Conservation (phyloP, 257 asterid species). For the Solanum sitiens region DNA sequence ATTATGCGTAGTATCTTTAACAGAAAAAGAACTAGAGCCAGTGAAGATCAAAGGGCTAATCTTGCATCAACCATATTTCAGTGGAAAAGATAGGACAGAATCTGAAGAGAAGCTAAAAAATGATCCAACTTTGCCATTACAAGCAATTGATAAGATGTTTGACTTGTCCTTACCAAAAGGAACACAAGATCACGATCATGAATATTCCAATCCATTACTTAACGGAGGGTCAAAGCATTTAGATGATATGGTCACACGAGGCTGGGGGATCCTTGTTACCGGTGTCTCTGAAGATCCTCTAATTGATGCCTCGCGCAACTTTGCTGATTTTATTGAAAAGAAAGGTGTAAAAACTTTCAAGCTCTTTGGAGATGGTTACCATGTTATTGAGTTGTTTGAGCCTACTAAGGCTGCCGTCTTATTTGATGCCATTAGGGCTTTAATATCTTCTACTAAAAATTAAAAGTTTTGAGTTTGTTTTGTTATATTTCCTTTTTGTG, state of each 20-base stretch:
- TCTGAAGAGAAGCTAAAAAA: constrained; percentile 11
- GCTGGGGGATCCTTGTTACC: constrained; percentile 7
- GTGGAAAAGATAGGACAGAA: constrained; percentile 9
- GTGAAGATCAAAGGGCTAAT: constrained; percentile 8
- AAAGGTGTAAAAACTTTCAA: constrained; percentile 12
- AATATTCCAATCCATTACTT: constrained; percentile 4
- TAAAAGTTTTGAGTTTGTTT: neutral
- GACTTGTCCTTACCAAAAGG: constrained; percentile 12
- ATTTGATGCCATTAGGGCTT: constrained; percentile 4
- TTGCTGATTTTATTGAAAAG: constrained; percentile 22
- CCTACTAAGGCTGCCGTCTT: constrained; percentile 9
- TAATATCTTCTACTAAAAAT: neutral
- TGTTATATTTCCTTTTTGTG: neutral
- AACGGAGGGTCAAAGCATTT: constrained; percentile 7
- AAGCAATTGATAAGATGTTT: constrained; percentile 11
- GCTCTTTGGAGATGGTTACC: constrained; percentile 27
- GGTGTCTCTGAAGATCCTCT: constrained; percentile 20
- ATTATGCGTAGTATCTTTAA: neutral
- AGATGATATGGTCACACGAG: neutral
- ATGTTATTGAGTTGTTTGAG: constrained; percentile 30
- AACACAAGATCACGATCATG: constrained; percentile 7
- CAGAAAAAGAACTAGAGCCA: neutral
- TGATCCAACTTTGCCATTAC: constrained; percentile 8
- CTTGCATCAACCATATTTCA: constrained; percentile 15
- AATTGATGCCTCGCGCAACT: constrained; percentile 9